phyloP scores from a whole-genome alignment of 257 asterid genomes.

The Vinca minor region DNA sequence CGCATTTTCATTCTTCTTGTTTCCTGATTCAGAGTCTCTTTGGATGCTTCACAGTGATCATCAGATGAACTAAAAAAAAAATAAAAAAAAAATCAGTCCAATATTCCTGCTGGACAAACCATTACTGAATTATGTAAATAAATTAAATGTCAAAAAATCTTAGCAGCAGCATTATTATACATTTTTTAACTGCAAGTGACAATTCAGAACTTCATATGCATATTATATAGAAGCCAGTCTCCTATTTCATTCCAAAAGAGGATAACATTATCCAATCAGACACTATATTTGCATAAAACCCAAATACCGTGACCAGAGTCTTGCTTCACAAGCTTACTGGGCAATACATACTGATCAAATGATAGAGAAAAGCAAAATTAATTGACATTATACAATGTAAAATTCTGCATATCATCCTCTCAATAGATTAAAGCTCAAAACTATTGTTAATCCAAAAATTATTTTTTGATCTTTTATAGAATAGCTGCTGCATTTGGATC shows the following conservation, averaged over 20 bases:
- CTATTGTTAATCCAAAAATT: too few species aligned
- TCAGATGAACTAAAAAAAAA: slow-evolving; percentile 22
- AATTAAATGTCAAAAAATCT: neutral
- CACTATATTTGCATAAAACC: neutral
- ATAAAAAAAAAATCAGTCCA: neutral
- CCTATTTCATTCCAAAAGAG: neutral
- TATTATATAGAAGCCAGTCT: neutral
- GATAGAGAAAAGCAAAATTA: neutral
- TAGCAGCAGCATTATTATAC: neutral
- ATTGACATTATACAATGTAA: neutral
- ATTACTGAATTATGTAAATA: neutral
- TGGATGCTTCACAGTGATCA: slow-evolving; percentile 15
- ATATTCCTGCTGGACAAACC: neutral
- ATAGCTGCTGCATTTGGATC: neutral
- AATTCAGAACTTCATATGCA: neutral
- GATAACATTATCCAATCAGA: neutral
- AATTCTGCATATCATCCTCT: neutral
- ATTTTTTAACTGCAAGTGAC: neutral
- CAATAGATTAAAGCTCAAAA: neutral
- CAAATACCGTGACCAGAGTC: neutral
- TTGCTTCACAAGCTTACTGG: neutral
- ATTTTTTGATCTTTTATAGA: neutral
- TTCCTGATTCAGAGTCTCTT: neutral
- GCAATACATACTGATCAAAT: neutral
- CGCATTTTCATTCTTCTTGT: neutral